Percentiles rank a stretch among this genome's conserved stretches.
These are phyloP conservation scores for Suillus discolor DNA, from an alignment of 768 basidiomycete species.

Conservation along the genomic window DNA sequence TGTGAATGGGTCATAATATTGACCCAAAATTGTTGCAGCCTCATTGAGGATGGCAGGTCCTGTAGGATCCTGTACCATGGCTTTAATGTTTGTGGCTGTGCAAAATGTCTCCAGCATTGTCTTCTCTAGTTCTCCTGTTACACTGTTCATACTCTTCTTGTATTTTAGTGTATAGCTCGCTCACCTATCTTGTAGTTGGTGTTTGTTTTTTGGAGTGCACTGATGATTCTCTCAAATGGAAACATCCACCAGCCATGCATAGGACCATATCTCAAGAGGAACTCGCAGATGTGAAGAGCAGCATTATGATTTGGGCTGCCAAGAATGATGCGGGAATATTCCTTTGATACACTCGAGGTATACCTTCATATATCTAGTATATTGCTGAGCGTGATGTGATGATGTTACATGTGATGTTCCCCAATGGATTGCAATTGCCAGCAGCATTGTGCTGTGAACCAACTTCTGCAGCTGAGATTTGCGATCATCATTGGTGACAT, in stretches of 20 bases:
- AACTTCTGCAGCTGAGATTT: constrained; percentile 14
- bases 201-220: constrained; percentile 23
- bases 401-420: constrained; percentile 24
- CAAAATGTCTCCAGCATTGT: not conserved
- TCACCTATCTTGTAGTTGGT: constrained; percentile 22
- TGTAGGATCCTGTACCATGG: too few relatives aligned
- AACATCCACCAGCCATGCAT: constrained; percentile 39
- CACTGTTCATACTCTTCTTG: not conserved
- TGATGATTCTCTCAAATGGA: constrained; percentile 32
- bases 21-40: not conserved
- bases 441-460: constrained; percentile 29
- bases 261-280: constrained; percentile 33
- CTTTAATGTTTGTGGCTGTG: too few relatives aligned
- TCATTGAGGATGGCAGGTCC: not conserved
- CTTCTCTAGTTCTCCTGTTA: not conserved
- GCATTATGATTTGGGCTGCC: constrained; percentile 35
- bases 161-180: not conserved
- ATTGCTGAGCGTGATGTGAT: constrained; percentile 13
- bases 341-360: constrained; percentile 21
- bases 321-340: constrained; percentile 20
- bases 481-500: not conserved
- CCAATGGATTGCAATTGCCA: constrained; percentile 30
- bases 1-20: not conserved
- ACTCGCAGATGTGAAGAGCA: constrained; percentile 31
- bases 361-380: constrained; percentile 21